Conservation (phyloP, 2,329 filamentous ascomycete genomes). For the Fonsecaea pugnacius region DNA sequence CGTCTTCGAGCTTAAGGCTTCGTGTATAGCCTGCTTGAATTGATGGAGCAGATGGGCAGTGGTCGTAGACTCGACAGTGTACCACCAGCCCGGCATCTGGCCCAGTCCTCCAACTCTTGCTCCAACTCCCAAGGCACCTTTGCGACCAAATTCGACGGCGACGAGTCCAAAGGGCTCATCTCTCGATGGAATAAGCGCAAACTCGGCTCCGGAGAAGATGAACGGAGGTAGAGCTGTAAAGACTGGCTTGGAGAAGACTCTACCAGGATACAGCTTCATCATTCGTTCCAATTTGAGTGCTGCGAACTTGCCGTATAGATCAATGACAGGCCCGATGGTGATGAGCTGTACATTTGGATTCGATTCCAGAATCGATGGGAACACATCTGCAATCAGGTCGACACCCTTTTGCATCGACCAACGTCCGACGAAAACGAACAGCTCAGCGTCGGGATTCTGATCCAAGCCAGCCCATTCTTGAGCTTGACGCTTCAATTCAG, state of each 20-base stretch:
- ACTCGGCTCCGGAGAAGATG: slow-evolving; percentile 70
- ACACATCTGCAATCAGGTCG: slow-evolving; percentile 70
- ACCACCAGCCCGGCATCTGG: slow-evolving; percentile 74
- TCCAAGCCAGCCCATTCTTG: slow-evolving; percentile 70
- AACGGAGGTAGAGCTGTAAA: slow-evolving; percentile 70
- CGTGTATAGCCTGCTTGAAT: slow-evolving; percentile 67
- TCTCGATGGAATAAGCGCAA: slow-evolving; percentile 69
- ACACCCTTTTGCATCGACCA: slow-evolving; percentile 73
- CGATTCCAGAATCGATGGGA: slow-evolving; percentile 65
- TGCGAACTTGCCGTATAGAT: slow-evolving; percentile 70
- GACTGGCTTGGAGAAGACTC: slow-evolving; percentile 70
- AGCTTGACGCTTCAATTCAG: slow-evolving; percentile 62
- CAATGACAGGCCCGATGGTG: slow-evolving; percentile 67
- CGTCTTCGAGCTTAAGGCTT: slow-evolving; percentile 62
- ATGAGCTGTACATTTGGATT: slow-evolving; percentile 65
- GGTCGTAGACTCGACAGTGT: slow-evolving; percentile 67
- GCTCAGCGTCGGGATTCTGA: slow-evolving; percentile 64
- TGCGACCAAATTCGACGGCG: slow-evolving; percentile 70
- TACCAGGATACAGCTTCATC: slow-evolving; percentile 68
- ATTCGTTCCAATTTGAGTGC: slow-evolving; percentile 67
- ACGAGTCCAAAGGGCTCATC: slow-evolving; percentile 73
- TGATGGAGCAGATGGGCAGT: slow-evolving; percentile 67
- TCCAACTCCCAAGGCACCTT: slow-evolving; percentile 69
- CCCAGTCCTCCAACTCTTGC: slow-evolving; percentile 69
- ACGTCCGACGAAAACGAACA: slow-evolving; percentile 70